Evolutionary conservation across 2,329 filamentous ascomycete genomes (phyloP), one percentile per base, ranked within the genome.

Genomic region (Colletotrichum noveboracense): DNA sequence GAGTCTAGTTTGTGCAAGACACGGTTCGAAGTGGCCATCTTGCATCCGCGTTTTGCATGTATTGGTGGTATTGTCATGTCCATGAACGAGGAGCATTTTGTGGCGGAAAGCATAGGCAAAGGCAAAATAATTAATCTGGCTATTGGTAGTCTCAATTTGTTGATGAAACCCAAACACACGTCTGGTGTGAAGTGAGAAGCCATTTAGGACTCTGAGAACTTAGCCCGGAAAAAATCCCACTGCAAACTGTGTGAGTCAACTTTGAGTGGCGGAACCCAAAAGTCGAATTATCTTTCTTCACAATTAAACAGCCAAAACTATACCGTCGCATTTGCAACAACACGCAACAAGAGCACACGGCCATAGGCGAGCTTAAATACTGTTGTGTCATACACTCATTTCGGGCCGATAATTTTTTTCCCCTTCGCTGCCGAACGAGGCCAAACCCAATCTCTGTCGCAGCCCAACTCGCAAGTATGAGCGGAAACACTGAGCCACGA

Each of bases 241-340:
- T 32, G 55, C 30, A 52, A 13, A 66, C 43, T 70, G 16, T 38
- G 36, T 38, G 71, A 74, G 71, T 74, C 71, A 74, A 74, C 43
- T n/a, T n/a, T n/a, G 16, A 62, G 71, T 74, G 58, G 71, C 71
- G 66, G 71, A 64, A 64, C 58, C 66, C 38, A 66, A 52, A 66
- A 21, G 30, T 38, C 12, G 5, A 52, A 52, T 3, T 9, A 66
- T 30, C 30, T 48, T 48, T 13, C 12, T 38, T 56, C 6, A n/a
- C 65, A 60, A 55, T 38, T n/a, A 72, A 58, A 18, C n/a, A 66
- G 32, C 10, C 30, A 26, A n/a, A 28, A 30, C 30, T 21, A 32
- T 8, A 13, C 34, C 21, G 10, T 18, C 28, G n/a, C 34, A n/a
- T 34, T 24, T 34, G n/a, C 55, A 30, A 28, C 43, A 21, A n/a